Percentiles rank a stretch among this genome's conserved stretches.
Conservation (phyloP, 1,139 yeast species). For the Geotrichum candidum region DNA sequence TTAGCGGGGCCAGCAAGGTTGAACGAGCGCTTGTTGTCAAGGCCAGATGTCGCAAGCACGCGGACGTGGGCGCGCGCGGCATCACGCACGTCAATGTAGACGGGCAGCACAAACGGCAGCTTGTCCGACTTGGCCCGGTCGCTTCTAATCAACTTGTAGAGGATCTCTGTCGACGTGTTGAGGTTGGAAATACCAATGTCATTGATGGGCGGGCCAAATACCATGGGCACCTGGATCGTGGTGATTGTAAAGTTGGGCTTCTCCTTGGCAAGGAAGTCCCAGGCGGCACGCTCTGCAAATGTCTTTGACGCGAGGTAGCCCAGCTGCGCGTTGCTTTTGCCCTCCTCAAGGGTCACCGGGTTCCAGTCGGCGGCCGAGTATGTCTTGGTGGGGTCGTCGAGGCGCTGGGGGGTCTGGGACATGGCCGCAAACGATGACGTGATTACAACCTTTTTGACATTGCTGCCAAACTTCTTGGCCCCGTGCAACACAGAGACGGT, state of each 20-base stretch:
- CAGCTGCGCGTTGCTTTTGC: constrained; percentile 22
- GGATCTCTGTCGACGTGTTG: constrained; percentile 28
- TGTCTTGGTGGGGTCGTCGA: constrained; percentile 20
- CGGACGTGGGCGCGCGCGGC: constrained; percentile 14
- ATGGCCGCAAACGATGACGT: constrained; percentile 12
- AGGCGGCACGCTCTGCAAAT: constrained; percentile 40
- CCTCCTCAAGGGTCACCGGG: constrained; percentile 36
- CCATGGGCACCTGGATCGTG: constrained; percentile 42
- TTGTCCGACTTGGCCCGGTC: constrained; percentile 2
- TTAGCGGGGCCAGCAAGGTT: constrained; percentile 34
- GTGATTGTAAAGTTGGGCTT: constrained; percentile 38
- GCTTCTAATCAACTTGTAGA: not conserved
- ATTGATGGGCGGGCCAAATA: constrained; percentile 43
- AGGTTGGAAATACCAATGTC: constrained; percentile 26
- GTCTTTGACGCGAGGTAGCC: constrained; percentile 37
- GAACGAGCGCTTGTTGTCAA: constrained; percentile 39
- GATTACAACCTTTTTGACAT: constrained; percentile 8
- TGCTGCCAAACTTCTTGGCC: constrained; percentile 18
- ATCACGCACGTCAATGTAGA: constrained; percentile 17
- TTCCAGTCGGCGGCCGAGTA: constrained; percentile 39
- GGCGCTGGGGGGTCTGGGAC: constrained; percentile 2
- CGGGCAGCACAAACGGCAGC: constrained; percentile 4
- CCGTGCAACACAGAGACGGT: constrained; percentile 5
- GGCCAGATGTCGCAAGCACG: constrained; percentile 23
- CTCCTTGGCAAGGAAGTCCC: constrained; percentile 39